phyloP scores from a whole-genome alignment of 1,284 basidiomycete species.

The Salmacisia buchloeana region DNA sequence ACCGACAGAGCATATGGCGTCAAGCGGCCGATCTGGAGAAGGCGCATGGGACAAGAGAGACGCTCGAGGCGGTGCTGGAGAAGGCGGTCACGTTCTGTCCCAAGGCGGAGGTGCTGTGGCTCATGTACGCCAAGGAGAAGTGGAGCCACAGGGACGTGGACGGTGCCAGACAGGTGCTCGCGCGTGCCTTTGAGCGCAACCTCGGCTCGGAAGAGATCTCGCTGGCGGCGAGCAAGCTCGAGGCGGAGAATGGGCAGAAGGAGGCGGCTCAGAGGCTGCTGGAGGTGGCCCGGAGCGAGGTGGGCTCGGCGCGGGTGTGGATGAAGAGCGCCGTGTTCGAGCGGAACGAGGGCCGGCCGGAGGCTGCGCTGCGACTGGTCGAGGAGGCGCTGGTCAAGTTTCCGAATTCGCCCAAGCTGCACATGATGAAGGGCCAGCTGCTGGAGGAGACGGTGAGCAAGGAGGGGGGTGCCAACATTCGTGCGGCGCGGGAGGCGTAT shows the following conservation, averaged over 20 bases:
- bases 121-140: constrained; percentile 93
- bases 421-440: constrained; percentile 95
- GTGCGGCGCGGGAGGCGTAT: constrained; percentile 28
- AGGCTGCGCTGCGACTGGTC: constrained; percentile 69
- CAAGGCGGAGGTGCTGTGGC: constrained; percentile 89
- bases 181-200: constrained; percentile 85
- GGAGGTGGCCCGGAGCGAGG: constrained; percentile 78
- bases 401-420: constrained; percentile 80
- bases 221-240: constrained; percentile 91
- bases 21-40: constrained; percentile 88
- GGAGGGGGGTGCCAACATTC: constrained; percentile 10
- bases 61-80: constrained; percentile 73
- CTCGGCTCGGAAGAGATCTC: constrained; percentile 95
- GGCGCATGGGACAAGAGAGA: constrained; percentile 72
- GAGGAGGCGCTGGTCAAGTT: constrained; percentile 72
- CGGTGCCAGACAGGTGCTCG: constrained; percentile 77
- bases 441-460: constrained; percentile 42
- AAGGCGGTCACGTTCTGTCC: constrained; percentile 83
- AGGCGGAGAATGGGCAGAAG: constrained; percentile 85
- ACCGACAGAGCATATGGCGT: constrained; percentile 75
- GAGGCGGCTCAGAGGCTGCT: constrained; percentile 78
- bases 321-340: constrained; percentile 96
- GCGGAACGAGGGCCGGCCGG: constrained; percentile 71
- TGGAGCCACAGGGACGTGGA: constrained; percentile 76
- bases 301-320: constrained; percentile 90